Evolutionary conservation across 2,329 filamentous ascomycete genomes (phyloP), one percentile per base, ranked within the genome.

Genomic region (Fusarium musae): DNA sequence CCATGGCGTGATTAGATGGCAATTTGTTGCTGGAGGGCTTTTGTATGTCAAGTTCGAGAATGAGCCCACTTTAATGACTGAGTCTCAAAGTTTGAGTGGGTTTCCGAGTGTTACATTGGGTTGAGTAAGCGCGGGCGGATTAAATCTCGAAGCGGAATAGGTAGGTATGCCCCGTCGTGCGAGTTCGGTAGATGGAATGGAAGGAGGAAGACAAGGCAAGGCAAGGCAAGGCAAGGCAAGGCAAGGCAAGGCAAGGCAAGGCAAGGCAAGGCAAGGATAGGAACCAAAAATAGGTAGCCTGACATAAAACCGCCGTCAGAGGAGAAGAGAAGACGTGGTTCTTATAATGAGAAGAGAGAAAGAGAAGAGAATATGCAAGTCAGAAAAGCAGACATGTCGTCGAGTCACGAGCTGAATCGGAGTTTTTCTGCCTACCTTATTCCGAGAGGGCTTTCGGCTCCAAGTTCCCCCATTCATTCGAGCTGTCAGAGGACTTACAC

Each of bases 11-110:
- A 58, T 15, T 15, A 44, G 30, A 30, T n/a, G 47, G 19, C 17
- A 39, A 66, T 54, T 53, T 28, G 42, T 37, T n/a, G 63, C 37
- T 30, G 30, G 34, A 46, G 39, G 32, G 26, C 28, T 52, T 40
- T 52, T 60, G 63, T 65, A 66, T 47, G 56, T 42, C 37, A 62
- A 61, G 64, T 67, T 67, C 13, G 54, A 61, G 60, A 52, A 50
- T 69, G 28, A 43, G 65, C 53, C 62, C 69, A 68, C 69, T 67
- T 72, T 71, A 61, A 67, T 70, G 46, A 32, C 37, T 42, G 46
- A 47, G 46, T 63, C 66, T 57, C 39, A 26, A 69, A 39, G 62
- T 60, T 66, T 47, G 53, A 67, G 36, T 65, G 63, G 50, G 57
- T 60, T 66, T 65, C 50, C 15, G 40, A 40, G 54, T 49, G 36